A percentile compares a stretch with the other conserved stretches of the same genome.
Evolutionary conservation across 768 basidiomycete genomes (phyloP).

Genomic region (Psilocybe cubensis): DNA sequence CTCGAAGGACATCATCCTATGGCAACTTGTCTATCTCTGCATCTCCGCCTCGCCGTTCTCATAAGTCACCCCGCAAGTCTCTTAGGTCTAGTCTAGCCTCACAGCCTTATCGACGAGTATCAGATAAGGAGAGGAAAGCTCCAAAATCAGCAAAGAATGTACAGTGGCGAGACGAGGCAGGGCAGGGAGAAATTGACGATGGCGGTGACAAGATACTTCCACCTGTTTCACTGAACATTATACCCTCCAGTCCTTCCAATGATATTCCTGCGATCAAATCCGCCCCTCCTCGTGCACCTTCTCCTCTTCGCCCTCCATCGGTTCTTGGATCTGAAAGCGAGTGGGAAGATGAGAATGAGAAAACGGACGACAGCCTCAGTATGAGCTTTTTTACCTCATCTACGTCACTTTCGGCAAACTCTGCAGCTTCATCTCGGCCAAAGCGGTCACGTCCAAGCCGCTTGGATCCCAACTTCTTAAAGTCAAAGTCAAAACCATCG

Average conservation of each 20-base stretch:
- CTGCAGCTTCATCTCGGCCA: slow-evolving; percentile 32
- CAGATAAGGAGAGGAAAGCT: slow-evolving; percentile 64
- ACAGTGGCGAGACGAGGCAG: slow-evolving; percentile 87
- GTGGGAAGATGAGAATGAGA: slow-evolving; percentile 90
- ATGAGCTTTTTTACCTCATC: slow-evolving; percentile 53
- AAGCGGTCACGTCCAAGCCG: slow-evolving; percentile 67
- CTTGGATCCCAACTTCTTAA: slow-evolving; percentile 72
- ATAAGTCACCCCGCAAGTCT: slow-evolving; percentile 73
- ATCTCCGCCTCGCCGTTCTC: slow-evolving; percentile 53
- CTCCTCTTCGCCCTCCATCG: slow-evolving; percentile 48
- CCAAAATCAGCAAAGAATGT: slow-evolving; percentile 71
- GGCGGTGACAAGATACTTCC: slow-evolving; percentile 40
- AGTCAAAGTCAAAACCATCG: slow-evolving; percentile 50
- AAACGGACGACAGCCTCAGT: slow-evolving; percentile 76
- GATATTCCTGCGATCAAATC: slow-evolving; percentile 25
- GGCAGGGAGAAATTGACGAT: slow-evolving; percentile 82
- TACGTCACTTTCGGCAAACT: slow-evolving; percentile 37
- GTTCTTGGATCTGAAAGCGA: slow-evolving; percentile 75
- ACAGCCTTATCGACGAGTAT: slow-evolving; percentile 64
- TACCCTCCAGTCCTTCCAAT: slow-evolving; percentile 45
- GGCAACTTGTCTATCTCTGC: slow-evolving; percentile 48
- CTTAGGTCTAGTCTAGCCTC: slow-evolving; percentile 64
- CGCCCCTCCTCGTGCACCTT: slow-evolving; percentile 25
- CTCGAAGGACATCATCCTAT: slow-evolving; percentile 44
- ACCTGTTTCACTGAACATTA: slow-evolving; percentile 39